Evolutionary conservation across 1,284 basidiomycete genomes (phyloP).

Genomic region (Phellopilus nigrolimitatus): DNA sequence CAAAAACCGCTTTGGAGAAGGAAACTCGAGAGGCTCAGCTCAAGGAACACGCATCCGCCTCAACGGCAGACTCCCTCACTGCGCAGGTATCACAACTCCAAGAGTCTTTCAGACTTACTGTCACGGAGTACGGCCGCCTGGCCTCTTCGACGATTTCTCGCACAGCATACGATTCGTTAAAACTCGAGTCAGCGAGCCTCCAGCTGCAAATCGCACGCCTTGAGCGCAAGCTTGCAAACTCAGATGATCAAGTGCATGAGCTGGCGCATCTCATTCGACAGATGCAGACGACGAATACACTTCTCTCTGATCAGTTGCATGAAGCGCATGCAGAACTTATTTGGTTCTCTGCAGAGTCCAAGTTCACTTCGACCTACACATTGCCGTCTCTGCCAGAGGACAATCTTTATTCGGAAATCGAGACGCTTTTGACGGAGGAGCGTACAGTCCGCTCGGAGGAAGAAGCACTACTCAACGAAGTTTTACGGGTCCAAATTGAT

Average conservation of each 20-base stretch:
- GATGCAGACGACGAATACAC: constrained; percentile 44
- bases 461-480: constrained; percentile 21
- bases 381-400: background rate
- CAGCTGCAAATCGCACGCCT: constrained; percentile 47
- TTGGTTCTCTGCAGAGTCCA: constrained; percentile 17
- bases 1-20: constrained; percentile 31
- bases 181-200: constrained; percentile 37
- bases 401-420: background rate
- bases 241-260: constrained; percentile 62
- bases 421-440: constrained; percentile 8
- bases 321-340: constrained; percentile 39
- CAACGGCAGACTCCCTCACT: constrained; percentile 33
- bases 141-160: constrained; percentile 44
- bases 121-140: constrained; percentile 56
- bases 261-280: constrained; percentile 59
- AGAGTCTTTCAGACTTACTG: constrained; percentile 41
- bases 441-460: background rate
- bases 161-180: constrained; percentile 37
- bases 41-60: constrained; percentile 28
- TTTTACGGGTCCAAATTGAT: constrained; percentile 29
- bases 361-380: background rate
- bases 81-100: constrained; percentile 46
- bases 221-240: constrained; percentile 62
- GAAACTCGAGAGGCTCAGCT: constrained; percentile 30
- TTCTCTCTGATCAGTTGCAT: constrained; percentile 39